phyloP scores from a whole-genome alignment of 371 early-diverging fungal species.

The Umbelopsis sp. region DNA sequence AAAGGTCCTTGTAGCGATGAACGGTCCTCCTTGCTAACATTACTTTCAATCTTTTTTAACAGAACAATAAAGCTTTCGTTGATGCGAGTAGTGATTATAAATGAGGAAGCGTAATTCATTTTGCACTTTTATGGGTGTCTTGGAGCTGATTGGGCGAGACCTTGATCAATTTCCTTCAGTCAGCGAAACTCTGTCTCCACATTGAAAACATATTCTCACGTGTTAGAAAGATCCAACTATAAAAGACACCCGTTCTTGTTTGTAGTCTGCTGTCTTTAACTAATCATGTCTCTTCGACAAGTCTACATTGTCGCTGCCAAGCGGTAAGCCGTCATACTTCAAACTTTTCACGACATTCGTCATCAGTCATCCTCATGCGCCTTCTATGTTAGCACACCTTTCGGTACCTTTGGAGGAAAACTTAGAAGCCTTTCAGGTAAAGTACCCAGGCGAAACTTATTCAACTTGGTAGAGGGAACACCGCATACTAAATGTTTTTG shows the following conservation, averaged over 20 bases:
- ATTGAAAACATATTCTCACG: not conserved
- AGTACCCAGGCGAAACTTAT: not conserved
- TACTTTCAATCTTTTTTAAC: too few relatives aligned
- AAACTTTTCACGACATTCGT: not conserved
- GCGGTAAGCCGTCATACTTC: constrained; percentile 27
- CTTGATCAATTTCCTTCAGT: too few relatives aligned
- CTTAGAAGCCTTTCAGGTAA: constrained; percentile 72
- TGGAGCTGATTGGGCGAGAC: too few relatives aligned
- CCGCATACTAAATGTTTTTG: not conserved
- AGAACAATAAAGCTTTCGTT: too few relatives aligned
- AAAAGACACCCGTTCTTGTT: not conserved
- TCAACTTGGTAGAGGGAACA: not conserved
- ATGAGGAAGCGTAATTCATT: too few relatives aligned
- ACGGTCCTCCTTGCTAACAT: too few relatives aligned
- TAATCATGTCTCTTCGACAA: constrained; percentile 46
- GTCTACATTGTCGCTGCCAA: constrained; percentile 55
- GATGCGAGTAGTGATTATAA: too few relatives aligned
- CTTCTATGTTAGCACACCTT: constrained; percentile 56
- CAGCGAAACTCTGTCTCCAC: too few relatives aligned
- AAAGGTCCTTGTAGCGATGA: too few relatives aligned
- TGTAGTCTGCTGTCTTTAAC: too few relatives aligned
- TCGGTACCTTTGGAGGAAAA: constrained; percentile 89
- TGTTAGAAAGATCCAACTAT: not conserved
- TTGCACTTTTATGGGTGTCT: too few relatives aligned
- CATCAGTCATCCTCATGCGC: not conserved